Percentiles rank a stretch among this genome's conserved stretches.
Evolutionary conservation across 2,329 filamentous ascomycete species (phyloP).

Genomic region (Clonostachys byssicola): DNA sequence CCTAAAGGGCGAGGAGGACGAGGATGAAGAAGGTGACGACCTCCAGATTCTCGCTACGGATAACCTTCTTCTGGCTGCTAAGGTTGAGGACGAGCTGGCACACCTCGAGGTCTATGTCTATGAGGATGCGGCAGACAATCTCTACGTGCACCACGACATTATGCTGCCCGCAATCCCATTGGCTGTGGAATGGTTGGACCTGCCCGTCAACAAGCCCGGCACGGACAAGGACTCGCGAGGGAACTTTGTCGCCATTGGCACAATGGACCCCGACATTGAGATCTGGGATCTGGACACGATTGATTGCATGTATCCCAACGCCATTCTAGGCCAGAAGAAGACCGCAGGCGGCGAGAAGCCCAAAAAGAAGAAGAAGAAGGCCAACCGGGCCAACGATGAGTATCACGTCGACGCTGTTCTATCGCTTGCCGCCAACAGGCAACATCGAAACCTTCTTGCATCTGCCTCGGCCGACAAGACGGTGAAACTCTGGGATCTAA

Average conservation of each 20-base stretch:
- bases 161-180: constrained; percentile 97
- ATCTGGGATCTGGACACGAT: constrained; percentile 96
- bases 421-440: constrained; percentile 84
- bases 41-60: constrained; percentile 90
- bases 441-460: constrained; percentile 90
- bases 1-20: constrained; percentile 61
- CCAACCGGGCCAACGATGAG: constrained; percentile 80
- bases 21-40: constrained; percentile 88
- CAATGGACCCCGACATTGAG: constrained; percentile 98
- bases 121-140: constrained; percentile 90
- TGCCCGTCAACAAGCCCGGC: constrained; percentile 73
- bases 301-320: constrained; percentile 97
- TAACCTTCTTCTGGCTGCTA: constrained; percentile 86
- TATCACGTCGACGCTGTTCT: constrained; percentile 95
- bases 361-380: constrained; percentile 90
- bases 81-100: constrained; percentile 94
- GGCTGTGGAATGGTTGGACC: constrained; percentile 91
- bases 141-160: constrained; percentile 99
- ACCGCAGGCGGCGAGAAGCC: constrained; percentile 40
- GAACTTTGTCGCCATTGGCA: constrained; percentile 93
- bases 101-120: constrained; percentile 97
- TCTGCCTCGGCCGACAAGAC: constrained; percentile 96
- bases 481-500: constrained; percentile 95
- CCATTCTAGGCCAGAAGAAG: constrained; percentile 78
- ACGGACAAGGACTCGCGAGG: constrained; percentile 63